phyloP scores from a whole-genome alignment of 768 basidiomycete species.

The Scleroderma citrinum region DNA sequence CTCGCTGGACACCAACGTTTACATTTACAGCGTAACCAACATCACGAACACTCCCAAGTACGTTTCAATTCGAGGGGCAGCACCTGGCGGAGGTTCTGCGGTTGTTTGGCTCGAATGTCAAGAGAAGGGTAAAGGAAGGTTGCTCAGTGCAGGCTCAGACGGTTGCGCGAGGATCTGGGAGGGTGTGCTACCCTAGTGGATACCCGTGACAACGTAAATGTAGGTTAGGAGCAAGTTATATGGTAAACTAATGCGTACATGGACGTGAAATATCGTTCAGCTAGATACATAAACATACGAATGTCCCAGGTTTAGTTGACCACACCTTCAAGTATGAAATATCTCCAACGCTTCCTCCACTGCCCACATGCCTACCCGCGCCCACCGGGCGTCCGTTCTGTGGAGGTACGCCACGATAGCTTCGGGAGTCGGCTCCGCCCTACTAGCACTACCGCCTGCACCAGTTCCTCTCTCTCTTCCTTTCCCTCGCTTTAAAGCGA shows the following conservation, averaged over 20 bases:
- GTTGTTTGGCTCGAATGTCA: conserved; percentile 63
- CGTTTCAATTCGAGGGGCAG: conserved; percentile 80
- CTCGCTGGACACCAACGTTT: conserved; percentile 90
- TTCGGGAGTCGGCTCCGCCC: conserved; percentile 32
- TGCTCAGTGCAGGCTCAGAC: conserved; percentile 78
- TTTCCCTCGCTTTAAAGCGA: conserved; percentile 8
- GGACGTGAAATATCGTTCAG: no score
- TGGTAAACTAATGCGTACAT: neutral
- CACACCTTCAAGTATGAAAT: conserved; percentile 2
- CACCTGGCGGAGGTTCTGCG: conserved; percentile 75
- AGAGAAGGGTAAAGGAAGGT: conserved; percentile 38
- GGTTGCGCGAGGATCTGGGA: conserved; percentile 73
- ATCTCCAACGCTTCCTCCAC: conserved; percentile 55
- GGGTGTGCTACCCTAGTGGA: conserved; percentile 30
- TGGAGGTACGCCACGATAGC: conserved; percentile 43
- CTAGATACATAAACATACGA: no score
- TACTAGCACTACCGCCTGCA: neutral
- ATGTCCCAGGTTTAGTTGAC: neutral
- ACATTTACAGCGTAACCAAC: conserved; percentile 68
- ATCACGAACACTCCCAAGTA: conserved; percentile 50
- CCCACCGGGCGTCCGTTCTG: conserved; percentile 59
- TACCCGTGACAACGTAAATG: neutral
- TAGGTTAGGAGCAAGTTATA: neutral
- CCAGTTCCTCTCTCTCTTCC: conserved; percentile 10
- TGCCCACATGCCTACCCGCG: conserved; percentile 55